A percentile compares a stretch with the other conserved stretches of the same genome.
Evolutionary conservation across 139 green algal species (phyloP).

Genomic region (Closterium sp.): DNA sequence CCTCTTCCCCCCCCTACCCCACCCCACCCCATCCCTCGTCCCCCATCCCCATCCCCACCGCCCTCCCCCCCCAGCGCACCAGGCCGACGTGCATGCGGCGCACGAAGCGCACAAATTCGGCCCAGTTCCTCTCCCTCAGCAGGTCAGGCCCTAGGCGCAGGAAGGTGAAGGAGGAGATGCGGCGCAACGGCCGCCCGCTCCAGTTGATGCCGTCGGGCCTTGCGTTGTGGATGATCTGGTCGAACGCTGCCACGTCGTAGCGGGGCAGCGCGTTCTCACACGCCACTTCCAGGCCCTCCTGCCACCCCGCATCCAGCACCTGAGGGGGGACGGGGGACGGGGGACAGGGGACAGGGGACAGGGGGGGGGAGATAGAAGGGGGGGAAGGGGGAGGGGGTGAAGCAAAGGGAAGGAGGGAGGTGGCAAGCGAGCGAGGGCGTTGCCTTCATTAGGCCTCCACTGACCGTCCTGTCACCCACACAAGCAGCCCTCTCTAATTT

Average conservation of each 20-base stretch:
- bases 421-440: no score
- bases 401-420: no score
- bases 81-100: constrained; percentile 32
- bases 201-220: constrained; percentile 91
- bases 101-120: constrained; percentile 54
- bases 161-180: constrained; percentile 51
- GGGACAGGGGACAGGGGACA: no score
- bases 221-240: constrained; percentile 70
- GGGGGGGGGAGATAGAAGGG: no score
- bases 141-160: constrained; percentile 45
- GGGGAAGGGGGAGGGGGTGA: no score
- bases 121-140: constrained; percentile 42
- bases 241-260: constrained; percentile 62
- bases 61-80: neutral
- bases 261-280: constrained; percentile 96
- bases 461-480: no score
- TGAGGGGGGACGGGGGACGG: neutral
- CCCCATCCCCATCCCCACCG: neutral
- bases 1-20: neutral
- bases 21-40: neutral
- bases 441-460: no score
- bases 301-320: constrained; percentile 70
- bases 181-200: constrained; percentile 46
- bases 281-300: constrained; percentile 72
- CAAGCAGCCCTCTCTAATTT: no score